Evolutionary conservation across 805 yeast genomes (phyloP), one percentile per base, ranked within the genome.

Genomic region (Nakazawaea wickerhamii): DNA sequence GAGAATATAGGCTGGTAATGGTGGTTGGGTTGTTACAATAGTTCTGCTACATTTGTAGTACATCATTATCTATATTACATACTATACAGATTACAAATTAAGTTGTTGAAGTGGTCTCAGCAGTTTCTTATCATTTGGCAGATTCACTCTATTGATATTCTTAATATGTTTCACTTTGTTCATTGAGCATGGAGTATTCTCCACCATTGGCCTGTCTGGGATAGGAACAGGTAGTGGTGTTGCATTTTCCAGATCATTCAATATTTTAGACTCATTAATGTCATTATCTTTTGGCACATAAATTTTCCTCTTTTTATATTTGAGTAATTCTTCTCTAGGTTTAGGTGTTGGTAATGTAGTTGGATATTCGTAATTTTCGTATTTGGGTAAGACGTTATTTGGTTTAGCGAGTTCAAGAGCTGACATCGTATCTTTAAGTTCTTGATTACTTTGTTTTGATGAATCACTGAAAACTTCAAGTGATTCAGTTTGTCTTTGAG

Each of bases 211-310:
- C 11, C 14, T 17, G 17, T 36, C 45, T 5, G 41, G 45, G 6
- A 37, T 26, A 5, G 45, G 45, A 10, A 37, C 34, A 11, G 45
- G 41, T 11, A 36, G 15, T 8, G 45, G 45, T 11, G 40, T 41
- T 28, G 36, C 13, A 10, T 30, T 35, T 18, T 41, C 40, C 20
- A 36, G 18, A 11, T 26, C 35, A 30, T 35, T 21, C n/a, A 38
- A 10, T 4, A 14, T 21, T 7, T 22, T 15, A 5, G 34, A 20
- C 9, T 28, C 27, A 8, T 20, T 15, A 3, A n/a, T 20, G 4
- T 14, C n/a, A 14, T 20, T 15, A n/a, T 28, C 35, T 20, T 15
- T 19, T 10, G 27, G 13, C 3, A 30, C 35, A 4, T 5, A n/a
- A 14, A 33, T 20, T 25, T 32, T 33, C 25, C 23, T 32, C 20